Evolutionary conservation across 2,329 filamentous ascomycete species (phyloP), one percentile per base, ranked within the genome.

Genomic region (Colletotrichum lindemuthianum): DNA sequence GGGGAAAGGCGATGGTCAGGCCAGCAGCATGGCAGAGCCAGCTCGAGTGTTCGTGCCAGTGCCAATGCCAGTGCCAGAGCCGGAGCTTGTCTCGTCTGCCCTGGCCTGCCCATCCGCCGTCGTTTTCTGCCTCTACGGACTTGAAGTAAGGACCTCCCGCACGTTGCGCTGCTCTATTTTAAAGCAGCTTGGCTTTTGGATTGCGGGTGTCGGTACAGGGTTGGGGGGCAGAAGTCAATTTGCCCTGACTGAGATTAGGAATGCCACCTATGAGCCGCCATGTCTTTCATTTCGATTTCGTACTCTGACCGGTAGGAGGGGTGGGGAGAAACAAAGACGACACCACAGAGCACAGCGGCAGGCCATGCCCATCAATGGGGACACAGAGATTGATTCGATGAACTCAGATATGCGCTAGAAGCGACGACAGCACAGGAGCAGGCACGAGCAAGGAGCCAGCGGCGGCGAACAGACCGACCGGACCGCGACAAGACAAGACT

Each of bases 301-400:
- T 43, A 13, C 41, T 15, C 39, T 34, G 3, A n/a, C 45, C 40
- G 50, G 49, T 60, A 56, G 60, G 24, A 39, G 49, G 24, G 43
- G n/a, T 40, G 36, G 52, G 32, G 48, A 48, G 40, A 52, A 33
- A 40, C 60, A 16, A 59, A 32, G 36, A 53, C 40, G 45, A 60
- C 44, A 41, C 41, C 40, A 24, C 50, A 58, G 45, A 56, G 36
- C 24, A 60, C 50, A 44, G 56, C 53, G 37, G 50, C 52, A 60
- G 34, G 60, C 32, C 56, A 24, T 24, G 24, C 24, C 24, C 24
- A 44, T 39, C 49, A 55, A n/a, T 55, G 44, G 39, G 40, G 57
- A 55, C 32, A 55, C 49, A 64, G 34, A 60, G 34, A 33, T 64
- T 43, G 43, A 55, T 50, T 64, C 45, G 45, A 60, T 44, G 34